A percentile compares a stretch with the other conserved stretches of the same genome.
phyloP scores from a whole-genome alignment of 805 yeast genomes.

The Candida coquimbonensis region DNA sequence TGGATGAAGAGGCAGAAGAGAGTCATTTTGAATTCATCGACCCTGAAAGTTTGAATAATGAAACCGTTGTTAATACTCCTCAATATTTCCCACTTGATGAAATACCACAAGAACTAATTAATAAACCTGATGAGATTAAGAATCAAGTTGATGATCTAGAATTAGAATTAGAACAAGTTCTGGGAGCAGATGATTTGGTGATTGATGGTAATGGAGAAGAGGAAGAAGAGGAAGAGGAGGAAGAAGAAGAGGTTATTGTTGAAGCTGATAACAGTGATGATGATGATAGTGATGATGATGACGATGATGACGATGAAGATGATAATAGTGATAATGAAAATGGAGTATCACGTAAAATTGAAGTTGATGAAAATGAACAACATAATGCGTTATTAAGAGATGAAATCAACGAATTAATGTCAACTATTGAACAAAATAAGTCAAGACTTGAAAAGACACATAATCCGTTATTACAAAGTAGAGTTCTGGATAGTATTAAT shows the following conservation, averaged over 20 bases:
- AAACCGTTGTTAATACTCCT: slow-evolving; percentile 19
- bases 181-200: slow-evolving; percentile 24
- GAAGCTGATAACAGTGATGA: slow-evolving; percentile 49
- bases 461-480: slow-evolving; percentile 78
- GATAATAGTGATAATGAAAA: slow-evolving; percentile 51
- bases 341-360: slow-evolving; percentile 42
- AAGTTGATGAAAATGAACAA: slow-evolving; percentile 42
- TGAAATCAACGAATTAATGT: slow-evolving; percentile 76
- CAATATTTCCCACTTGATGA: slow-evolving; percentile 6
- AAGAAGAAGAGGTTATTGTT: slow-evolving; percentile 26
- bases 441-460: slow-evolving; percentile 64
- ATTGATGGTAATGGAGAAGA: slow-evolving; percentile 26
- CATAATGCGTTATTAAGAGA: slow-evolving; percentile 74
- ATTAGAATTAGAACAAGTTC: slow-evolving; percentile 50
- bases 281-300: slow-evolving; percentile 36
- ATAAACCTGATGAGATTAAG: slow-evolving; percentile 1
- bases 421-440: slow-evolving; percentile 69
- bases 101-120: slow-evolving; percentile 1
- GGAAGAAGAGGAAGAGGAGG: slow-evolving; percentile 21
- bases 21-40: slow-evolving; percentile 71
- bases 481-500: slow-evolving; percentile 75
- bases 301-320: slow-evolving; percentile 41
- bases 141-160: slow-evolving; percentile 39
- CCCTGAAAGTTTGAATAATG: slow-evolving; percentile 31
- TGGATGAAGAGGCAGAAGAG: slow-evolving; percentile 82